Evolutionary conservation across 805 yeast species (phyloP).

Genomic region (Danielozyma ontarioensis): DNA sequence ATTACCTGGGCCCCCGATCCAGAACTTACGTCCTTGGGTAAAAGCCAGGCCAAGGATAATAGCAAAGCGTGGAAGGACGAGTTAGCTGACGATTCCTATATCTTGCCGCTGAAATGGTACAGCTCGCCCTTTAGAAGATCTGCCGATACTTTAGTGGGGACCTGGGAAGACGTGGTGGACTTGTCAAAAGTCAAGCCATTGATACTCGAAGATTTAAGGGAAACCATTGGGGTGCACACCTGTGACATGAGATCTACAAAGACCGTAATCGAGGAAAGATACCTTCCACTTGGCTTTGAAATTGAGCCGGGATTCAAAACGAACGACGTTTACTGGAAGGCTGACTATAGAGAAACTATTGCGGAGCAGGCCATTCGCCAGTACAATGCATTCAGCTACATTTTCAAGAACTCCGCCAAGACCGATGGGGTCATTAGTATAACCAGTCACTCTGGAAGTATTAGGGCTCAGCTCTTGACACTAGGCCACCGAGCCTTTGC

Average conservation of each 20-base stretch:
- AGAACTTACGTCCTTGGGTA: constrained; percentile 42
- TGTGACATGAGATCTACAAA: constrained; percentile 44
- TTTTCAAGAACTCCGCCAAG: constrained; percentile 17
- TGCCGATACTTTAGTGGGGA: constrained; percentile 42
- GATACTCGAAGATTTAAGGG: constrained; percentile 44
- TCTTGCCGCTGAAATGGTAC: constrained; percentile 37
- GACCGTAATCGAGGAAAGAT: constrained; percentile 33
- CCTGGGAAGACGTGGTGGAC: constrained; percentile 38
- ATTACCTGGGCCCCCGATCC: constrained; percentile 51
- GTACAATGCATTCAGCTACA: constrained; percentile 31
- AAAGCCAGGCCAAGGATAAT: constrained; percentile 41
- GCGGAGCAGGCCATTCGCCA: constrained; percentile 35
- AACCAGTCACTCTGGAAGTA: constrained; percentile 50
- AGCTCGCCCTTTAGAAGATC: constrained; percentile 51
- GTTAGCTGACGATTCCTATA: constrained; percentile 19
- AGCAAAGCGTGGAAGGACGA: constrained; percentile 35
- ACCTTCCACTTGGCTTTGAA: constrained; percentile 27
- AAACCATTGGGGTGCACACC: constrained; percentile 45
- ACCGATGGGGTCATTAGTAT: constrained; percentile 29
- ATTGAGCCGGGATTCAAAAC: constrained; percentile 44
- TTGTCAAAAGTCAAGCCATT: constrained; percentile 22
- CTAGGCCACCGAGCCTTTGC: constrained; percentile 44
- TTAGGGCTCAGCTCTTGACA: constrained; percentile 43
- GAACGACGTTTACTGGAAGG: constrained; percentile 39
- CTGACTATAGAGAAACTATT: constrained; percentile 34